A percentile compares a stretch with the other conserved stretches of the same genome.
Evolutionary conservation across 176 grass and related monocot genomes (phyloP).

Genomic region (Luzula sylvatica): DNA sequence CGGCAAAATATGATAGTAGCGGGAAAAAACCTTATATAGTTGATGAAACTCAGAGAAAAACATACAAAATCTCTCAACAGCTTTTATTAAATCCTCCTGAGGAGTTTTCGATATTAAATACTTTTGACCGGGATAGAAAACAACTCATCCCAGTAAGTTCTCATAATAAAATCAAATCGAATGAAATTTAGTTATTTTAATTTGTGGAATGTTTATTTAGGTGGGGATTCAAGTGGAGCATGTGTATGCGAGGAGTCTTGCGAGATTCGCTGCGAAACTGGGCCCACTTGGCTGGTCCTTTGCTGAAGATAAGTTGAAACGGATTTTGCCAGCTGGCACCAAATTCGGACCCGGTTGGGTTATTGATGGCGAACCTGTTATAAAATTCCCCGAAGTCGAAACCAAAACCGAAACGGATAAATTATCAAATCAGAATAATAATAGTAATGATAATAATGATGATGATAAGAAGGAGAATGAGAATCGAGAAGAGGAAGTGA

Average conservation of each 20-base stretch:
- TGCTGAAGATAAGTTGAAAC: constrained; percentile 28
- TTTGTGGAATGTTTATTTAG: background rate
- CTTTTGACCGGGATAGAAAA: constrained; percentile 29
- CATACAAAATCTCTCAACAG: constrained; percentile 7
- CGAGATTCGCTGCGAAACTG: constrained; percentile 39
- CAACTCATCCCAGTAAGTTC: constrained; percentile 29
- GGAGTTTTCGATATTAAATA: constrained; percentile 16
- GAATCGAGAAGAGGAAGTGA: background rate
- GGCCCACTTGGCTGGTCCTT: constrained; percentile 31
- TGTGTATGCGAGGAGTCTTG: constrained; percentile 39
- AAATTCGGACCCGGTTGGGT: constrained; percentile 43
- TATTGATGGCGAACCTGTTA: constrained; percentile 19
- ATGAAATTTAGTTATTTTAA: background rate
- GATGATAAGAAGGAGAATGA: background rate
- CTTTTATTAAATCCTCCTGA: background rate
- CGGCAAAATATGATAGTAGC: constrained; percentile 17
- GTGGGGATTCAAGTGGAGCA: constrained; percentile 29
- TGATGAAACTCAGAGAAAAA: constrained; percentile 29
- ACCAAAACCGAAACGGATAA: background rate
- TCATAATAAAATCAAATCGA: background rate
- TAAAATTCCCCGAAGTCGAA: constrained; percentile 12
- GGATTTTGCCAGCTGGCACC: constrained; percentile 29
- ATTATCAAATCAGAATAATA: constrained; percentile 2
- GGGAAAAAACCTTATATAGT: constrained; percentile 5
- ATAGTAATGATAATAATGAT: background rate